Conservation (phyloP, 139 green algal genomes). For the Tetraselmis striata region DNA sequence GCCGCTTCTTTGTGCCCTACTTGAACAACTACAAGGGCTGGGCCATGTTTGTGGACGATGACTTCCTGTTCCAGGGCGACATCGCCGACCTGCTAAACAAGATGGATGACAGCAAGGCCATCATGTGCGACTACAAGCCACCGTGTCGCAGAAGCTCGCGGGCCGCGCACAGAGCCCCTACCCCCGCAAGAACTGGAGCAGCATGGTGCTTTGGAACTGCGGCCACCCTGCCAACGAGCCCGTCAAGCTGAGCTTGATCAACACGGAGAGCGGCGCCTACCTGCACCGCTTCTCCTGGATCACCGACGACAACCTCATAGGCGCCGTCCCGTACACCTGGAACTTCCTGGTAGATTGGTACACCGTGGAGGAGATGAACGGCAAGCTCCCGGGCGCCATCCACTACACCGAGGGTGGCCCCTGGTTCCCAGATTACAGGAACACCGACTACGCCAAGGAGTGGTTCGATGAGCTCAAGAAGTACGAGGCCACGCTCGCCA, state of each 20-base stretch:
- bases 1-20: slow-evolving; percentile 30
- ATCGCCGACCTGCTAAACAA: slow-evolving; percentile 24
- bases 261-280: slow-evolving; percentile 19
- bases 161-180: slow-evolving; percentile 11
- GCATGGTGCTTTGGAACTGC: slow-evolving; percentile 34
- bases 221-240: slow-evolving; percentile 23
- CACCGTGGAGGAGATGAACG: slow-evolving; percentile 7
- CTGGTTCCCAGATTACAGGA: slow-evolving; percentile 26
- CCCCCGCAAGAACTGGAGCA: slow-evolving; percentile 36
- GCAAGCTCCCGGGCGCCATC: slow-evolving; percentile 16
- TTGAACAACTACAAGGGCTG: slow-evolving; percentile 30
- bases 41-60: slow-evolving; percentile 33
- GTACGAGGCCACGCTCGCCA: slow-evolving; percentile 19
- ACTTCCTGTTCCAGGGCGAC: slow-evolving; percentile 29
- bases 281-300: slow-evolving; percentile 27
- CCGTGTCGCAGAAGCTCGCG: neutral
- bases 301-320: slow-evolving; percentile 22
- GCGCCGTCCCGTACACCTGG: slow-evolving; percentile 24
- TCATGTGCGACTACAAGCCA: slow-evolving; percentile 26
- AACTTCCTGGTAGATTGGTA: slow-evolving; percentile 32
- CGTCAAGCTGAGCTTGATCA: slow-evolving; percentile 19
- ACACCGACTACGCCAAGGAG: slow-evolving; percentile 18
- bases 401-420: slow-evolving; percentile 34
- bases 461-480: slow-evolving; percentile 30
- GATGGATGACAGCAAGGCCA: slow-evolving; percentile 27